Percentiles rank a stretch among this genome's conserved stretches.
phyloP scores from a whole-genome alignment of 2,329 filamentous ascomycete species.

The Aspergillus novoparasiticus region DNA sequence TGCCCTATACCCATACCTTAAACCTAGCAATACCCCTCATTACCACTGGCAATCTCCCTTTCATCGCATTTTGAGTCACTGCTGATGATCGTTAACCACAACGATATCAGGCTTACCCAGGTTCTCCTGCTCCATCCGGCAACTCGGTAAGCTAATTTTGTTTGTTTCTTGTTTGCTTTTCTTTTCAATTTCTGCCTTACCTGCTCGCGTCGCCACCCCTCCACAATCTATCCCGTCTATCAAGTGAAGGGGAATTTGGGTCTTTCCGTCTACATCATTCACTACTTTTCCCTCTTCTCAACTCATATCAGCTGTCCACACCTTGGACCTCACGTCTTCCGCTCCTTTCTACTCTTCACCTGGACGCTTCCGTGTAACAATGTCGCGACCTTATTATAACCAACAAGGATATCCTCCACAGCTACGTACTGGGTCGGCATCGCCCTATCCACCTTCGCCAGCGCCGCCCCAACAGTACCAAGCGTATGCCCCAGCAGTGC shows the following conservation, averaged over 20 bases:
- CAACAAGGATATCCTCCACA: slow-evolving; percentile 40
- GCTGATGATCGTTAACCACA: slow-evolving; percentile 33
- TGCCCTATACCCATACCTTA: slow-evolving; percentile 10
- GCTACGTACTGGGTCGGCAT: slow-evolving; percentile 31
- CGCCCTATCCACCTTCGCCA: slow-evolving; percentile 38
- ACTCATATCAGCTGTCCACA: slow-evolving; percentile 5
- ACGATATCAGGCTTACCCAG: slow-evolving; percentile 60
- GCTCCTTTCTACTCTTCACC: slow-evolving; percentile 14
- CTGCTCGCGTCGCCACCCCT: slow-evolving; percentile 12
- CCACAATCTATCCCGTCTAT: slow-evolving; percentile 13
- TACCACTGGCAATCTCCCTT: background rate
- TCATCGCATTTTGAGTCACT: slow-evolving; percentile 6
- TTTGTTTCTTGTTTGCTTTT: slow-evolving; percentile 13
- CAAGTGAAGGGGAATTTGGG: slow-evolving; percentile 10
- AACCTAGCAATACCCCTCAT: slow-evolving; percentile 1
- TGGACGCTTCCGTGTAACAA: slow-evolving; percentile 27
- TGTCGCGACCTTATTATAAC: slow-evolving; percentile 40
- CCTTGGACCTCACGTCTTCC: background rate
- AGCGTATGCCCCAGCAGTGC: slow-evolving; percentile 37
- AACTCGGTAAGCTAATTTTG: slow-evolving; percentile 38
- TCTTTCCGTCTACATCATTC: slow-evolving; percentile 6
- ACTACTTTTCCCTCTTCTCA: background rate
- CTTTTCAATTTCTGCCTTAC: slow-evolving; percentile 10
- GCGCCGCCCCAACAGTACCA: slow-evolving; percentile 36
- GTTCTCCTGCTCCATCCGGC: slow-evolving; percentile 34